Evolutionary conservation across 805 yeast genomes (phyloP), one percentile per base, ranked within the genome.

Genomic region (Wickerhamomyces tratensis): DNA sequence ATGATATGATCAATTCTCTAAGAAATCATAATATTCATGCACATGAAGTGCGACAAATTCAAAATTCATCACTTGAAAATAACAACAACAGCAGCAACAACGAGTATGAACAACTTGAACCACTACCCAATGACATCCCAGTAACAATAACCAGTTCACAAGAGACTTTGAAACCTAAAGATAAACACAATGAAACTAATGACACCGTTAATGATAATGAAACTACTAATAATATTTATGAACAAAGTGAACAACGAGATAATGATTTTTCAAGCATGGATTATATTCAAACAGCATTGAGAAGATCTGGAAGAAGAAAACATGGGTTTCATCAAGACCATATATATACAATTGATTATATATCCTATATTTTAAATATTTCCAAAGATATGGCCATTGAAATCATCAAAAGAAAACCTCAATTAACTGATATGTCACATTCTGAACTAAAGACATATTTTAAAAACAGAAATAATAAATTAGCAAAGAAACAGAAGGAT

Each of bases 371-470:
- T 14, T 41, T 55, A 11, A 46, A 41, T 20, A 46, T 54, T 5
- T 40, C 51, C 8, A 27, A 36, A 1, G 53, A 47, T 25, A 43
- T 47, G 7, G 59, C 59, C 0, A 42, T 52, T 7, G 49, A 45
- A 9, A 29, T 53, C 26, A 58, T 55, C 25, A 44, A 46, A n/a
- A 37, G 40, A 5, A 51, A 49, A 10, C 54, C 52, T 8, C 47
- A 45, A n/a, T 46, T 50, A 41, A 51, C 48, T 42, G 57, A 47
- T 25, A 56, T 46, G 56, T 61, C 47, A 49, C 65, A 46, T 51
- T 49, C 46, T 47, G 56, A 47, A 37, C 46, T 52, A 30, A 41
- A 38, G 41, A 49, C 35, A 14, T 46, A 42, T 40, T 41, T 48
- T 36, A 37, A 36, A 37, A 35, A 39, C 33, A 33, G 30, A 38